Conservation (phyloP, 2,329 filamentous ascomycete genomes). For the Colletotrichum sp. region DNA sequence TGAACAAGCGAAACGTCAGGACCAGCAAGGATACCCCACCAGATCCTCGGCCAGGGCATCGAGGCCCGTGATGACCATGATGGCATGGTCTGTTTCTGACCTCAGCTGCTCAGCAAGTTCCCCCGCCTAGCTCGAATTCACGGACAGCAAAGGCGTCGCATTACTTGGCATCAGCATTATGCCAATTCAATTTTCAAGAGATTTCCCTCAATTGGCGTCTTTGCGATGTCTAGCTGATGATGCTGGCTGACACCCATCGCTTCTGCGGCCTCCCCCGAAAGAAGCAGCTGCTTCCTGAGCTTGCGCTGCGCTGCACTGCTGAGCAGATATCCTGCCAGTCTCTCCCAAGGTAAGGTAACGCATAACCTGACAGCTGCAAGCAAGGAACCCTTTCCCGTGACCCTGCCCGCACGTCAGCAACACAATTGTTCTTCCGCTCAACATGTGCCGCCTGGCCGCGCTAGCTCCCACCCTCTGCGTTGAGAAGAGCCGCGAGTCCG, state of each 20-base stretch:
- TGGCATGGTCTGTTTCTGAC: neutral
- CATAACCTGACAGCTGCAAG: neutral
- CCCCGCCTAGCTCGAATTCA: neutral
- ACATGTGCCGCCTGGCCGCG: neutral
- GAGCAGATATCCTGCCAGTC: neutral
- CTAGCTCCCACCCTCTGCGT: neutral
- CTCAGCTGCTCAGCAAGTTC: neutral
- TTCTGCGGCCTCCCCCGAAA: neutral
- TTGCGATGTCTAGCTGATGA: neutral
- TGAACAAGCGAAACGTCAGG: neutral
- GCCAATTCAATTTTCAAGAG: neutral
- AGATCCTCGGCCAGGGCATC: neutral
- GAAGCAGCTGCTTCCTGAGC: neutral
- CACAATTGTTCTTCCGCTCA: neutral
- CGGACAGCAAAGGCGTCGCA: neutral
- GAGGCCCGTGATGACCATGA: neutral
- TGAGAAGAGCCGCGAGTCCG: neutral
- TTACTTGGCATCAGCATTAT: neutral
- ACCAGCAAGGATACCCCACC: neutral
- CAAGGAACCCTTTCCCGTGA: neutral
- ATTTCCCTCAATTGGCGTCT: neutral
- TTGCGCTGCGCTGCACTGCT: neutral
- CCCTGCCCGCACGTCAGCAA: neutral
- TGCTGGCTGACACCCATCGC: neutral
- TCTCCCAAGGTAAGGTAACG: neutral